Evolutionary conservation across 2,329 filamentous ascomycete genomes (phyloP), one percentile per base, ranked within the genome.

Genomic region (Clarireedia hainanense): DNA sequence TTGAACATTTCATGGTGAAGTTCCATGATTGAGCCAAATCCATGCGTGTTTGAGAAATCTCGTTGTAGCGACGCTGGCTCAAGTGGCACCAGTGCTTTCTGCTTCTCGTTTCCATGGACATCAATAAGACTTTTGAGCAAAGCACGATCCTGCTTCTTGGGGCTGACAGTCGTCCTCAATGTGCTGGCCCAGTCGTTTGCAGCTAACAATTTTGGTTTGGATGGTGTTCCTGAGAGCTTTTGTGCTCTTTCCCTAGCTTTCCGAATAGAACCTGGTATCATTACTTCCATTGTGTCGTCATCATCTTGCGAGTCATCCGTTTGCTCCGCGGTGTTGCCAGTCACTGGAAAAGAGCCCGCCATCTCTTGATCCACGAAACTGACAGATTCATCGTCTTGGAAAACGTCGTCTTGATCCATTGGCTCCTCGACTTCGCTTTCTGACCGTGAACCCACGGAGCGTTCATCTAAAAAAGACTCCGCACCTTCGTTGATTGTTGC

Each of bases 111-210:
- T 10, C 61, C 66, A 52, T 66, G 57, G 30, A 63, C 43, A 52
- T 68, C 63, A 51, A 67, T 64, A 73, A 80, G 67, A 26, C 77
- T 78, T 64, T 76, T 78, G 42, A 85, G 77, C 36, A 94, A 76
- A 27, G 85, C 86, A 57, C 92, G 88, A 73, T 96, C 88, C 67
- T 94, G 86, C 75, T 97, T 97, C 68, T 89, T 85, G 5, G 94
- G 92, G 67, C 90, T 96, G 64, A 97, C 90, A 5, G 94, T 97
- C 63, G 91, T 91, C 70, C 91, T 89, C 61, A 99, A 78, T 75
- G 96, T 91, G 64, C 94, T 88, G 63, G 91, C 87, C 94, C 94
- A 99, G 69, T 96, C 88, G 58, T 91, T 89, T 53, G 86, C 88
- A 39, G 64, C 61, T 37, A 80, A 76, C 57, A 86, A 80, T 60